Base-by-base conservation (phyloP, 495 filamentous ascomycete species). In the Penicillium malachiteum region DNA sequence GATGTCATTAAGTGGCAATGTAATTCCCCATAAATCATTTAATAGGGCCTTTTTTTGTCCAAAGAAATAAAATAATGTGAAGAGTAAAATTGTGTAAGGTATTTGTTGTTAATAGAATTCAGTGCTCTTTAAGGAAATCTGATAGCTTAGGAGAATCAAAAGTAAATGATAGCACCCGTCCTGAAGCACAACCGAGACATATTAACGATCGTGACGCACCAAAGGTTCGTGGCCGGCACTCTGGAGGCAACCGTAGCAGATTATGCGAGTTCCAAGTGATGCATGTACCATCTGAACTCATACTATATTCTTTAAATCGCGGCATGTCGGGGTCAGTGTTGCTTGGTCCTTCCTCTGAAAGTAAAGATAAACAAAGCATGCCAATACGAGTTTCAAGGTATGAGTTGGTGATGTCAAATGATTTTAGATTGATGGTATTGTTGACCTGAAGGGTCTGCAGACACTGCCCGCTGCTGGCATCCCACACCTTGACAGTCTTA, bases 401-500 rank as follows among this genome's bases (percentile, higher is more conserved):
- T 40, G 31, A 52, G n/a, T 13, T 35, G 56, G 42, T 45, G 11
- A 31, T 57, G 31, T 33, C 53, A 18, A 46, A 50, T 30, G 50
- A 56, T 5, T 52, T 37, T 3, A 49, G 3, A 3, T 7, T 10
- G 33, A 18, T 1, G 16, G 2, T 0, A 17, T 14, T 3, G 3
- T 18, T 14, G 37, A 49, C 5, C 4, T 18, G 43, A 26, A 46
- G 39, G 16, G 50, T 44, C 50, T 44, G 39, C 32, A 52, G 38
- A 26, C 40, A 41, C 13, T 35, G 26, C 4, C 60, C 55, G 38
- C 31, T 66, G 11, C 44, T 51, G 12, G 43, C 14, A 63, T 73
- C 59, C 67, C 69, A 73, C 11, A 73, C 54, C 56, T 65, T 70
- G 53, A 69, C 38, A 1, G 58, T 71, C 0, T 39, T 11, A 37